Evolutionary conservation across 78 protist genomes (phyloP).

Genomic region (Dictyostelium citrinum): DNA sequence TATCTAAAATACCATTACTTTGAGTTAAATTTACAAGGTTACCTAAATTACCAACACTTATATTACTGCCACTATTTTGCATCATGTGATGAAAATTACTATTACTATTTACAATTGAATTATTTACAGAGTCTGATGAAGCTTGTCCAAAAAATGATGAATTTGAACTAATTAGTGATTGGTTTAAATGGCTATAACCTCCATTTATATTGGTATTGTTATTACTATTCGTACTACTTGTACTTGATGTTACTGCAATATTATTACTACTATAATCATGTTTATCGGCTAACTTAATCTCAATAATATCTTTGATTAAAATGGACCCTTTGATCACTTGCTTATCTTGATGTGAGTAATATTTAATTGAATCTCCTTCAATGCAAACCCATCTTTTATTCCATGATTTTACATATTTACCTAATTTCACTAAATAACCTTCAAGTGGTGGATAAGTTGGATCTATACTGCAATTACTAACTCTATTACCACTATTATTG

Average conservation of each 20-base stretch:
- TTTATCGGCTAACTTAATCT: constrained; percentile 1
- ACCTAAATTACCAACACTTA: background rate
- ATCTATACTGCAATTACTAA: background rate
- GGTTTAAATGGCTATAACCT: background rate
- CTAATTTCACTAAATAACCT: constrained; percentile 19
- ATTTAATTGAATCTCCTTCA: constrained; percentile 34
- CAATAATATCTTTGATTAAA: background rate
- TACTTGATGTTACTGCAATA: background rate
- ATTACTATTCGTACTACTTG: background rate
- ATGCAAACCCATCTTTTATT: constrained; percentile 50
- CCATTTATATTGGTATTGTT: too few relatives aligned
- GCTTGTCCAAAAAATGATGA: background rate
- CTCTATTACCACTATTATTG: background rate
- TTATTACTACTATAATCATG: background rate
- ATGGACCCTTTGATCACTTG: constrained; percentile 11
- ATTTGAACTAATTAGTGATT: background rate
- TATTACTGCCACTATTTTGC: background rate
- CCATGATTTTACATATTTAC: constrained; percentile 52
- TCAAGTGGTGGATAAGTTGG: constrained; percentile 16
- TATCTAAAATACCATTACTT: background rate
- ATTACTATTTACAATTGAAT: constrained; percentile 19
- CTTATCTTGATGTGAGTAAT: constrained; percentile 16
- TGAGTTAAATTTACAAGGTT: background rate
- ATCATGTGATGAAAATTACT: constrained; percentile 6
- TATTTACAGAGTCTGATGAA: background rate